These are phyloP conservation scores for Candida quercuum DNA, from an alignment of 805 yeast genomes.

Conservation along the genomic window DNA sequence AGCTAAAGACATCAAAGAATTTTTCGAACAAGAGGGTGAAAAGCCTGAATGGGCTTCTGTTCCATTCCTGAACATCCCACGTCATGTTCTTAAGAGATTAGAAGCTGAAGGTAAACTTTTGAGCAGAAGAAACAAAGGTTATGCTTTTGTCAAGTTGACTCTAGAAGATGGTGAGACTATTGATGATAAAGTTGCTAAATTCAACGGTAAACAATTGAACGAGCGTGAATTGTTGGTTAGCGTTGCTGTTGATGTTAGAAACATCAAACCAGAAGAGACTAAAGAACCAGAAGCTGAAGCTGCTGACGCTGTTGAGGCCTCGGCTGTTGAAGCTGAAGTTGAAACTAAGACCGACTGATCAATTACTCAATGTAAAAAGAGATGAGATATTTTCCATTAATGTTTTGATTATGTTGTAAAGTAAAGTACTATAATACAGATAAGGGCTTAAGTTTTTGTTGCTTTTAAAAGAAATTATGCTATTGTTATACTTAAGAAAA, in stretches of 20 bases:
- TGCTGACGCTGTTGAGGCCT: background rate
- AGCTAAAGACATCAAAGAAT: constrained; percentile 47
- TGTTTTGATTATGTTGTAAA: no score
- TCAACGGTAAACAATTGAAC: constrained; percentile 58
- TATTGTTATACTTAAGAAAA: no score
- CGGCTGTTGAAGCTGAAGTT: no score
- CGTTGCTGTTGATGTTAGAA: constrained; percentile 62
- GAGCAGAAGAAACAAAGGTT: constrained; percentile 50
- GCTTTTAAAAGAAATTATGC: no score
- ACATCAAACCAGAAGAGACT: constrained; percentile 13
- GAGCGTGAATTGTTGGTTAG: constrained; percentile 66
- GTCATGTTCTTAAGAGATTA: constrained; percentile 35
- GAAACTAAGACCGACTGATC: no score
- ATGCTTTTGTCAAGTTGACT: constrained; percentile 53
- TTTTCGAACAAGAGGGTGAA: constrained; percentile 40
- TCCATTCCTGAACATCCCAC: constrained; percentile 47
- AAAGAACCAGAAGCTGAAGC: constrained; percentile 20
- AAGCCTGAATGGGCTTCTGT: constrained; percentile 55
- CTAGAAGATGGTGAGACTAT: constrained; percentile 34
- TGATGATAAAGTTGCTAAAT: constrained; percentile 61
- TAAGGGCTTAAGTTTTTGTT: no score
- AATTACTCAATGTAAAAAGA: no score
- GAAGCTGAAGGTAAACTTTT: constrained; percentile 41
- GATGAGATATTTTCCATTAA: no score
- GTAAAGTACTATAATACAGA: no score